Conservation (phyloP, 208 protist species). For the Trypanosoma lewisi region DNA sequence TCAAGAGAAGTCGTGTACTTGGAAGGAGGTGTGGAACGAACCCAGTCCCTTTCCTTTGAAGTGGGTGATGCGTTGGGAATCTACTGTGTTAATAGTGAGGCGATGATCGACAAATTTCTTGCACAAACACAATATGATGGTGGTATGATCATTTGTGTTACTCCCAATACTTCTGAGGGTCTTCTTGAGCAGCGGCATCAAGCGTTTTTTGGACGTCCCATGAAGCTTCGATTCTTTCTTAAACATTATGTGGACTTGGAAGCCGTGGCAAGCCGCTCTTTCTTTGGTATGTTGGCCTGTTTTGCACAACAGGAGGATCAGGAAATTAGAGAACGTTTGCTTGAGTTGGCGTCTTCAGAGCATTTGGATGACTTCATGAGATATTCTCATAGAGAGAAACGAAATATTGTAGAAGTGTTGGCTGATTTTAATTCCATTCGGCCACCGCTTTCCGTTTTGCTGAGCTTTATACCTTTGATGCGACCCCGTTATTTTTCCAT, state of each 20-base stretch:
- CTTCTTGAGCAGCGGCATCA: constrained; percentile 37
- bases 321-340: constrained; percentile 60
- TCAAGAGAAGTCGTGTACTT: constrained; percentile 10
- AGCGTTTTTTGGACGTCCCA: constrained; percentile 52
- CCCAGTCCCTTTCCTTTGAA: constrained; percentile 36
- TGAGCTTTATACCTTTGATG: constrained; percentile 66
- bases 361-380: constrained; percentile 67
- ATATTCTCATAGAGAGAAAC: constrained; percentile 86
- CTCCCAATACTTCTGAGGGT: constrained; percentile 41
- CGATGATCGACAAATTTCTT: constrained; percentile 61
- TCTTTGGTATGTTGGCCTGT: constrained; percentile 77
- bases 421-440: constrained; percentile 61
- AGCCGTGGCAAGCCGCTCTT: constrained; percentile 64
- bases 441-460: constrained; percentile 52
- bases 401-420: constrained; percentile 86
- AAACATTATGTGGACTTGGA: constrained; percentile 79
- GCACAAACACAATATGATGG: constrained; percentile 30
- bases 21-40: constrained; percentile 13
- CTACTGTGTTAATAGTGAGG: constrained; percentile 57
- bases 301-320: constrained; percentile 21
- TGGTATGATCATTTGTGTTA: constrained; percentile 45
- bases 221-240: constrained; percentile 54
- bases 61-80: constrained; percentile 80
- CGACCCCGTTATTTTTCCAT: constrained; percentile 79
- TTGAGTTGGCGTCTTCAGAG: constrained; percentile 59